A percentile compares a stretch with the other conserved stretches of the same genome.
phyloP scores from a whole-genome alignment of 2,329 filamentous ascomycete species.

The Neocatenulostroma microsporum region DNA sequence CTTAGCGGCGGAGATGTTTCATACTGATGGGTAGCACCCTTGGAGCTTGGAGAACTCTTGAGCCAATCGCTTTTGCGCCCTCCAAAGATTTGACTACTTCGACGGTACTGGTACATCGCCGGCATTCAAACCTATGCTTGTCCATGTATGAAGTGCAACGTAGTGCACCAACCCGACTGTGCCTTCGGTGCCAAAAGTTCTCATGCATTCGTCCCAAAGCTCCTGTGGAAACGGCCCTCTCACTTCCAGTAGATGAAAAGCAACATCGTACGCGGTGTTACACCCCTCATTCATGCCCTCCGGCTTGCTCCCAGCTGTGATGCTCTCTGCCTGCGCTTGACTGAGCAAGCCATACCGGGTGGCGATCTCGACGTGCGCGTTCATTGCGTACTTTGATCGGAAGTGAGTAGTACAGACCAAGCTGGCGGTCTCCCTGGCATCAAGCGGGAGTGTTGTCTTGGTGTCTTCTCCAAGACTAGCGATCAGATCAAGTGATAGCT shows the following conservation, averaged over 20 bases:
- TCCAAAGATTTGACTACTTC: no score
- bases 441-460: neutral
- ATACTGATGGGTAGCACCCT: no score
- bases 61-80: no score
- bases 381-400: neutral
- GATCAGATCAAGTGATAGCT: neutral
- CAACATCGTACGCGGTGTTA: slow-evolving; percentile 1
- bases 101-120: slow-evolving; percentile 2
- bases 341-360: neutral
- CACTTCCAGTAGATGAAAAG: slow-evolving; percentile 1
- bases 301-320: slow-evolving; percentile 1
- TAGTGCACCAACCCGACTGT: slow-evolving; percentile 1
- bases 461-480: neutral
- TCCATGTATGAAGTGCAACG: slow-evolving; percentile 1
- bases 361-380: neutral
- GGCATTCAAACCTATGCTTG: slow-evolving; percentile 1
- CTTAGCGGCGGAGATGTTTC: no score
- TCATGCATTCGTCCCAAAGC: slow-evolving; percentile 2
- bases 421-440: slow-evolving; percentile 1
- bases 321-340: neutral
- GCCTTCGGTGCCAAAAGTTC: neutral
- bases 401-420: slow-evolving; percentile 1
- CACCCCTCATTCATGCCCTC: neutral
- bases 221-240: slow-evolving; percentile 2
- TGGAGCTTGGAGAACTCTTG: no score